Conservation (phyloP, 2,329 filamentous ascomycete species). For the Ophiostoma triangulosporum region DNA sequence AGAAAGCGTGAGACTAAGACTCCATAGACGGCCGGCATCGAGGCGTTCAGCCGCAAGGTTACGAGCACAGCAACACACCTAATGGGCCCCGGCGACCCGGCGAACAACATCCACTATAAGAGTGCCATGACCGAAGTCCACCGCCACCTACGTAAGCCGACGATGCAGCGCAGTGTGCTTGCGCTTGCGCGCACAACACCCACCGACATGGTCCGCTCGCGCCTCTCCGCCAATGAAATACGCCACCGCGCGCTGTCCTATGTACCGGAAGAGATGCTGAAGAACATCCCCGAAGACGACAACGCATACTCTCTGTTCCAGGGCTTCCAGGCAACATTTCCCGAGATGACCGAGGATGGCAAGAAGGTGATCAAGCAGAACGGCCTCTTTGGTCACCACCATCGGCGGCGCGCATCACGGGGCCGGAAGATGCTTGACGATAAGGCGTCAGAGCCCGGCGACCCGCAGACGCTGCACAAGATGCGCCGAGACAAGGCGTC, state of each 20-base stretch:
- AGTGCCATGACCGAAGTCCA: conserved; percentile 80
- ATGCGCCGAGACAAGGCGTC: conserved; percentile 68
- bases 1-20: neutral
- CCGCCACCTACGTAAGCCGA: conserved; percentile 72
- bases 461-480: conserved; percentile 54
- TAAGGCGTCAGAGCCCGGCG: conserved; percentile 35
- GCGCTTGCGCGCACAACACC: conserved; percentile 81
- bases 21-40: conserved; percentile 65
- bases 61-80: conserved; percentile 86
- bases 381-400: conserved; percentile 31
- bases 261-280: conserved; percentile 78
- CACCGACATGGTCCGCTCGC: conserved; percentile 85
- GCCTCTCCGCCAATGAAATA: conserved; percentile 81
- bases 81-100: conserved; percentile 54
- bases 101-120: conserved; percentile 58
- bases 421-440: conserved; percentile 64
- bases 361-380: conserved; percentile 33
- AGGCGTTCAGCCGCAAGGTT: conserved; percentile 89
- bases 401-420: conserved; percentile 56
- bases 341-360: conserved; percentile 53
- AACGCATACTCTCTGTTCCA: conserved; percentile 90
- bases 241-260: conserved; percentile 83
- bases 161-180: conserved; percentile 79
- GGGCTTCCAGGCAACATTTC: conserved; percentile 84
- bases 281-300: conserved; percentile 74